A percentile compares a stretch with the other conserved stretches of the same genome.
phyloP scores from a whole-genome alignment of 139 green algal species.

The Tetraselmis striata region DNA sequence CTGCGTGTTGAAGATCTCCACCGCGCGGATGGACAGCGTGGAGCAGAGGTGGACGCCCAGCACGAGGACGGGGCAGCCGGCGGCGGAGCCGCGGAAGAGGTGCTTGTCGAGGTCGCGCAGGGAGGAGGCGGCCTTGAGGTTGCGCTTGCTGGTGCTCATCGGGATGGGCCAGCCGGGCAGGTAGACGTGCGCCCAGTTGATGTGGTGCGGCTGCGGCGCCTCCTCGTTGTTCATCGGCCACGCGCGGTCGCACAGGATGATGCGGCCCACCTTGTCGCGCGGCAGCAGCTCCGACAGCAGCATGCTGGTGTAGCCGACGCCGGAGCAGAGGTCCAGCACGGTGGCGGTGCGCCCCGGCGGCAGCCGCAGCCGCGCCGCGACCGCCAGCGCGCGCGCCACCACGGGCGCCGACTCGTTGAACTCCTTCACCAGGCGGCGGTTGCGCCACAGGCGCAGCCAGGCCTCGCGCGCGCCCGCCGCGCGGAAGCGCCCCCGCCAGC shows the following conservation, averaged over 20 bases:
- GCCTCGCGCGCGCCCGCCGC: neutral
- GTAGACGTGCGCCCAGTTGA: neutral
- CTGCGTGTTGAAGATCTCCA: neutral
- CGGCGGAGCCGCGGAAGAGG: neutral
- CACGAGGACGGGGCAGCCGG: neutral
- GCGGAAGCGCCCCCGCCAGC: neutral
- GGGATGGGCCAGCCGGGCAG: neutral
- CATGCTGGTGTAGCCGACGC: neutral
- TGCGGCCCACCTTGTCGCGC: neutral
- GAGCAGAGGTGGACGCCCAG: constrained; percentile 3
- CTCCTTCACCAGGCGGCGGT: neutral
- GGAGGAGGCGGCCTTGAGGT: neutral
- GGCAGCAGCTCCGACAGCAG: neutral
- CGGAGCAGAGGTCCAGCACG: constrained; percentile 1
- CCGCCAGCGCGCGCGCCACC: neutral
- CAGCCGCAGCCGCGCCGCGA: neutral
- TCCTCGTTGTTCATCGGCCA: neutral
- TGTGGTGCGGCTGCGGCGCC: neutral
- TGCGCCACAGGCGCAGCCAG: neutral
- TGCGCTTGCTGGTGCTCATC: neutral
- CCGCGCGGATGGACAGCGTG: neutral
- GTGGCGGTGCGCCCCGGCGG: neutral
- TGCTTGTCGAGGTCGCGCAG: neutral
- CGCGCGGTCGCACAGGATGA: neutral
- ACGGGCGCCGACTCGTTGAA: neutral